Evolutionary conservation across 139 green algal species (phyloP).

Genomic region (Choricystis sp.): DNA sequence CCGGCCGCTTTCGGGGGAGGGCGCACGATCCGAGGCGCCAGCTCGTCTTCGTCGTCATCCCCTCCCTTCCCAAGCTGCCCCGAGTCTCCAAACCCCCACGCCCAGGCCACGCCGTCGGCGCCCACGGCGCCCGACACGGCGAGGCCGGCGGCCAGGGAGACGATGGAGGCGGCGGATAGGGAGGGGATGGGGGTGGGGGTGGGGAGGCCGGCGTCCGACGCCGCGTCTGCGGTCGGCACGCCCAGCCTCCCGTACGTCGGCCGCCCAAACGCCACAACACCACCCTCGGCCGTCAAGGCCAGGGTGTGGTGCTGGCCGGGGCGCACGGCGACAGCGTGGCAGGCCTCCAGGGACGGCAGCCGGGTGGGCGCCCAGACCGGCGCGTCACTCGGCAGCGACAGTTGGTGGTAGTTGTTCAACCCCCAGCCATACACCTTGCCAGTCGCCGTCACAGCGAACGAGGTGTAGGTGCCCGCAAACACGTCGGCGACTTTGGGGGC

Average conservation of each 20-base stretch:
- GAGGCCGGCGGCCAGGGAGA: constrained; percentile 34
- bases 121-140: constrained; percentile 44
- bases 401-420: constrained; percentile 83
- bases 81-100: constrained; percentile 66
- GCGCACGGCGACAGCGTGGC: constrained; percentile 6
- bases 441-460: constrained; percentile 36
- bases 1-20: not conserved
- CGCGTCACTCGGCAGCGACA: constrained; percentile 28
- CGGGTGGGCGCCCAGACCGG: constrained; percentile 11
- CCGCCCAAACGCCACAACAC: constrained; percentile 50
- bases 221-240: constrained; percentile 24
- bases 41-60: constrained; percentile 43
- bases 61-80: constrained; percentile 65
- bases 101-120: constrained; percentile 20
- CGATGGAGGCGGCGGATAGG: constrained; percentile 23
- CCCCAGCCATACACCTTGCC: constrained; percentile 56
- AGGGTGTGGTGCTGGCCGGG: constrained; percentile 78
- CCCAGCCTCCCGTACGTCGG: constrained; percentile 70
- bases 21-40: constrained; percentile 34
- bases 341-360: constrained; percentile 24
- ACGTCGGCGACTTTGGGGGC: constrained; percentile 26
- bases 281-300: constrained; percentile 30
- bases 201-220: constrained; percentile 19
- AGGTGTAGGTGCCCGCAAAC: constrained; percentile 43
- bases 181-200: constrained; percentile 19